Evolutionary conservation across 179 eudicot species (phyloP), one percentile per base, ranked within the genome.

Genomic region (Nepenthes alata): DNA sequence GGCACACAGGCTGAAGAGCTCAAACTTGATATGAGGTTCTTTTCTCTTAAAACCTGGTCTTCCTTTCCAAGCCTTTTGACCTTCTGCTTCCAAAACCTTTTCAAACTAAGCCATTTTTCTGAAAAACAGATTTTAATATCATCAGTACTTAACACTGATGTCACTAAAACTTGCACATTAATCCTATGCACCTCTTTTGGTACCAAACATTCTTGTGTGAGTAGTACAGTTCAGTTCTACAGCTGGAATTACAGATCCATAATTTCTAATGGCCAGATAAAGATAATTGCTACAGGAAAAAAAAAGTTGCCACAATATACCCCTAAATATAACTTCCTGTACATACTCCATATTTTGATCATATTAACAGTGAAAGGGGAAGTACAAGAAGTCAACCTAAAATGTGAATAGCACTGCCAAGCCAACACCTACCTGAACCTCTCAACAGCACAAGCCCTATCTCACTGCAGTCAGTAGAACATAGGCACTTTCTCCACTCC

Each of bases 401-500:
- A 37, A 39, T 15, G 5, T 36, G 37, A 59, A 14, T 15, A 44
- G 13, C 10, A 45, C 37, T 49, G 57, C 25, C 38, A 11, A 53
- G 14, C 35, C 7, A 2, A 6, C 45, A 13, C 58, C 65, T 69
- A 88, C 98, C 95, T 77, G 96, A 70, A 59, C 78, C 81, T 67
- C 67, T 79, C 52, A 77, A 55, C 67, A 62, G 71, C 49, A 91
- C 96, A 65, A 91, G 86, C 49, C 98, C 96, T 45, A 91, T 76
- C 75, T 91, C 98, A 71, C 89, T 70, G 80, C 95, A 91, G 65
- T 91, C 98, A 0, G 91, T 86, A 55, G 88, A 74, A 75, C 82
- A 91, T 45, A 85, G 58, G 61, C 89, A 74, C 57, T 72, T 81
- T 69, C 53, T 75, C 98, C 98, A 91, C 65, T 81, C 98, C 98